These are phyloP conservation scores for Rhytidiadelphus loreus DNA, from an alignment of 225 moss, liverwort and hornwort genomes.

Conservation along the genomic window DNA sequence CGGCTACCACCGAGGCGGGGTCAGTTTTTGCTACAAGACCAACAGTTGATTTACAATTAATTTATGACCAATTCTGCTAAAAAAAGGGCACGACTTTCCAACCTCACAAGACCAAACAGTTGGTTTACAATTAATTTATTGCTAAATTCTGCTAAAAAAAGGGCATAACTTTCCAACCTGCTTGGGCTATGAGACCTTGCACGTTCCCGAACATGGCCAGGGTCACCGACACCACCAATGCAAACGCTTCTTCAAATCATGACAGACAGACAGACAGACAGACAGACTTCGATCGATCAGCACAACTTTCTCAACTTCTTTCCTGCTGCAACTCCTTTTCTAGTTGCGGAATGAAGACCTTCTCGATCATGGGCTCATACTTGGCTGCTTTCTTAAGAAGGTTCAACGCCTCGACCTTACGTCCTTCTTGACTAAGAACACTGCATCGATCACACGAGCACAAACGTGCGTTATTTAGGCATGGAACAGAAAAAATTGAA, in stretches of 20 bases:
- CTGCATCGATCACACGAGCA: conserved; percentile 16
- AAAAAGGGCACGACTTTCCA: background rate
- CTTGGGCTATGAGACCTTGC: background rate
- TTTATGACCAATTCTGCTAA: background rate
- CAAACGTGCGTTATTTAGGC: background rate
- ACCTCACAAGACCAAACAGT: background rate
- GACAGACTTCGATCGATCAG: background rate
- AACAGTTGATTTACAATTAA: background rate
- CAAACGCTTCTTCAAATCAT: background rate
- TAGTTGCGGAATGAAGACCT: conserved; percentile 32
- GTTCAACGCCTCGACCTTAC: conserved; percentile 60
- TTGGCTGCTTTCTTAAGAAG: conserved; percentile 52
- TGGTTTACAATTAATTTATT: too few relatives aligned
- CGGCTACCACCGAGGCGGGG: background rate
- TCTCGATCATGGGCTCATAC: conserved; percentile 46
- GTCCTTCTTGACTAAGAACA: conserved; percentile 90
- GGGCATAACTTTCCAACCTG: background rate
- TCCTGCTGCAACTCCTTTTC: conserved; percentile 29
- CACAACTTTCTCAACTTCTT: background rate
- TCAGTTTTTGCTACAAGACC: background rate
- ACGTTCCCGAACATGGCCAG: background rate
- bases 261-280: too few relatives aligned
- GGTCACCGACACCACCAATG: background rate
- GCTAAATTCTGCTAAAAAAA: background rate
- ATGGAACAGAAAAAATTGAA: background rate